Percentiles rank a stretch among this genome's conserved stretches.
phyloP scores from a whole-genome alignment of 192 early-diverging fungal species.

The Umbelopsis ramanniana region DNA sequence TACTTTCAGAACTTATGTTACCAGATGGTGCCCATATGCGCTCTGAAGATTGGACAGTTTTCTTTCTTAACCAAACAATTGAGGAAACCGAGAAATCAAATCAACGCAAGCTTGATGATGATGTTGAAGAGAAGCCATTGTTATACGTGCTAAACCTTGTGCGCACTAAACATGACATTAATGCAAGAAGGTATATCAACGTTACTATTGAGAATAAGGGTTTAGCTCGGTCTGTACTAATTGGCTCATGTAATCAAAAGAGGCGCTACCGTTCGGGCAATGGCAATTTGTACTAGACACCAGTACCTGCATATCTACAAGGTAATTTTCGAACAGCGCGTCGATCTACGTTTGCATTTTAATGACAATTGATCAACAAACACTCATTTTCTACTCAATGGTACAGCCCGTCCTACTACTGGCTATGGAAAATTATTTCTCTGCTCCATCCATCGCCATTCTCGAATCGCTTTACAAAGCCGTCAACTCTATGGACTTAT shows the following conservation, averaged over 20 bases:
- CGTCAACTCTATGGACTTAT: slow-evolving; percentile 85
- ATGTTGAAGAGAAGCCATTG: slow-evolving; percentile 62
- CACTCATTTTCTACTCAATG: not conserved
- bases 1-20: slow-evolving; percentile 95
- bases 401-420: slow-evolving; percentile 82
- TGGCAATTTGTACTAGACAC: slow-evolving; percentile 91
- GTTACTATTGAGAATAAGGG: not conserved
- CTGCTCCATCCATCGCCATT: slow-evolving; percentile 70
- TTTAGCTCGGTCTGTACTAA: not conserved
- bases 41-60: slow-evolving; percentile 93
- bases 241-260: slow-evolving; percentile 41
- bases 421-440: slow-evolving; percentile 92
- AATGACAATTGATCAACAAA: not conserved
- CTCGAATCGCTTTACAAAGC: slow-evolving; percentile 80
- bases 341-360: slow-evolving; percentile 6
- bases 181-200: slow-evolving; percentile 60
- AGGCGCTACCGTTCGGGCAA: slow-evolving; percentile 91
- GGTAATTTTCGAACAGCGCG: slow-evolving; percentile 37
- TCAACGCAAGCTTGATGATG: slow-evolving; percentile 20
- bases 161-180: slow-evolving; percentile 85
- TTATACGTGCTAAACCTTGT: slow-evolving; percentile 94
- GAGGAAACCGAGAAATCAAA: slow-evolving; percentile 48
- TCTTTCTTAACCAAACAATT: slow-evolving; percentile 82
- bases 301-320: slow-evolving; percentile 91
- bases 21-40: slow-evolving; percentile 95